Percentiles rank a stretch among this genome's conserved stretches.
phyloP scores from a whole-genome alignment of 768 basidiomycete genomes.

The Suillus placidus region DNA sequence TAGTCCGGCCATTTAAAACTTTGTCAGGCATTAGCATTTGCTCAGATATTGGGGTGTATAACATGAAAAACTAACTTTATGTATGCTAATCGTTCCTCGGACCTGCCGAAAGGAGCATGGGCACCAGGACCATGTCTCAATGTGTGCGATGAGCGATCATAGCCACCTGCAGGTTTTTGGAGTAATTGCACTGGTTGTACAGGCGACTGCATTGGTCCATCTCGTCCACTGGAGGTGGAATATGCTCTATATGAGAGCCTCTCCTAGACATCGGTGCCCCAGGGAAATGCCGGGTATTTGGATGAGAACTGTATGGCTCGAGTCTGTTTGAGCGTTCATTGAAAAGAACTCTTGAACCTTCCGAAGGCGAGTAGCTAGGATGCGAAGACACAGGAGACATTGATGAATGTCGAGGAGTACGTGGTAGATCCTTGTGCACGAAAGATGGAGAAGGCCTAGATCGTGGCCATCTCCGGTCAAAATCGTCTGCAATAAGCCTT shows the following conservation, averaged over 20 bases:
- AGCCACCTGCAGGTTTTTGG: constrained; percentile 50
- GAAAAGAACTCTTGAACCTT: constrained; percentile 80
- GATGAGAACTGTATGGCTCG: constrained; percentile 73
- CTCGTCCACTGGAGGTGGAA: constrained; percentile 46
- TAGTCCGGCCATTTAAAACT: too few relatives aligned
- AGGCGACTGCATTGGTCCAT: constrained; percentile 45
- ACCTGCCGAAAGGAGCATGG: constrained; percentile 5
- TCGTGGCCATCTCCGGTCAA: constrained; percentile 95
- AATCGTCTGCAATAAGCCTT: constrained; percentile 93
- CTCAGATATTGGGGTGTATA: too few relatives aligned
- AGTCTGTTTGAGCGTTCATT: constrained; percentile 92
- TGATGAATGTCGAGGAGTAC: constrained; percentile 34
- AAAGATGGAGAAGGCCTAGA: constrained; percentile 53
- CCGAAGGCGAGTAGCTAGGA: constrained; percentile 51
- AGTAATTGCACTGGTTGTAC: constrained; percentile 54
- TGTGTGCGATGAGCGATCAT: neutral
- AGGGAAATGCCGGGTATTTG: constrained; percentile 43
- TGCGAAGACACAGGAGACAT: constrained; percentile 40
- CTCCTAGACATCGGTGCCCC: constrained; percentile 38
- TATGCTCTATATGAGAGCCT: constrained; percentile 46
- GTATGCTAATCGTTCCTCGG: too few relatives aligned
- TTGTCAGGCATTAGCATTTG: too few relatives aligned
- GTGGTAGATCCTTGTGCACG: constrained; percentile 44
- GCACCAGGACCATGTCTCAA: constrained; percentile 5
- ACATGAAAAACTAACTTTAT: too few relatives aligned